Conservation (phyloP, 257 asterid genomes). For the Craterostigma plantagineum region DNA sequence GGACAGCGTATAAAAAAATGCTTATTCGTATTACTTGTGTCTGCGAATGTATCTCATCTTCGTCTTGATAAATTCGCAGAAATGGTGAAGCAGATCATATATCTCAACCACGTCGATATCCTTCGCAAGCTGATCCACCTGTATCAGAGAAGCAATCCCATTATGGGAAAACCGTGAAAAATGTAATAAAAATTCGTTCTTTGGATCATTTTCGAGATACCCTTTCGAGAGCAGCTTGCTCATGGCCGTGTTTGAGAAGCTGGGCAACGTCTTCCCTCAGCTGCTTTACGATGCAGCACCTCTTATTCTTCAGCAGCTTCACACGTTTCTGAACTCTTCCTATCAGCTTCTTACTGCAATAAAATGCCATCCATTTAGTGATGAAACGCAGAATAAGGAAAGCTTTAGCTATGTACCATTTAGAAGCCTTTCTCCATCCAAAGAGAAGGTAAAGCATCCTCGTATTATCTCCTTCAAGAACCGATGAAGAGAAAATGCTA, state of each 20-base stretch:
- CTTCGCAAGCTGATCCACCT: conserved; percentile 59
- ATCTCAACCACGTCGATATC: conserved; percentile 33
- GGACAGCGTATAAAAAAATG: too few species aligned
- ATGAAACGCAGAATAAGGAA: not conserved
- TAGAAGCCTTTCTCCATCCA: conserved; percentile 86
- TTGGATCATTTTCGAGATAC: conserved; percentile 14
- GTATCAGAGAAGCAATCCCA: conserved; percentile 1
- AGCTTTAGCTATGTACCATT: conserved; percentile 23
- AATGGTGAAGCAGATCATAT: conserved; percentile 46
- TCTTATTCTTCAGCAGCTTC: conserved; percentile 46
- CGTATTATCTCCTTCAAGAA: not conserved
- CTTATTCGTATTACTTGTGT: conserved; percentile 21
- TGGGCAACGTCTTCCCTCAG: conserved; percentile 36
- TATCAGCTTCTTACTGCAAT: conserved; percentile 45
- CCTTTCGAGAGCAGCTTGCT: conserved; percentile 33
- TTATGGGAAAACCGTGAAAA: not conserved
- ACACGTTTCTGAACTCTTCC: conserved; percentile 47
- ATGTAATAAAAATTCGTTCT: too few species aligned
- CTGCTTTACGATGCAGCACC: conserved; percentile 37
- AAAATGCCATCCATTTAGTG: not conserved
- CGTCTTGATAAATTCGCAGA: conserved; percentile 36
- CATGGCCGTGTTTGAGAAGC: conserved; percentile 51
- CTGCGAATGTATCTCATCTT: conserved; percentile 45
- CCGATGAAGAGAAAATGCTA: too few species aligned
- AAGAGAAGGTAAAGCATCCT: conserved; percentile 39